Conservation (phyloP, 305 asterid genomes). For the Fraxinus ornus region DNA sequence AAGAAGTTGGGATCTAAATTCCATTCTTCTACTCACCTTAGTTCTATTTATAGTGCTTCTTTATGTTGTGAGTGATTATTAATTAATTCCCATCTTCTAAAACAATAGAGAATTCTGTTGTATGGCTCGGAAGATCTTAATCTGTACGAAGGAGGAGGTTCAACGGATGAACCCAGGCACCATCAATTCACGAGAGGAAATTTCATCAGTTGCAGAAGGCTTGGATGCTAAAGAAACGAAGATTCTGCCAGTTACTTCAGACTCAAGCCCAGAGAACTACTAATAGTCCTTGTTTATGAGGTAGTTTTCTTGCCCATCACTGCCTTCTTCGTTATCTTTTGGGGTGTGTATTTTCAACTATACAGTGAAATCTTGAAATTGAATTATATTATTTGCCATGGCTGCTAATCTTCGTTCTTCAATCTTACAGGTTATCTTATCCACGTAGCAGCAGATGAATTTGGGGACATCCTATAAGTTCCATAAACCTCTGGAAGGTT, state of each 20-base stretch:
- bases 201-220: conserved; percentile 60
- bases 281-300: conserved; percentile 15
- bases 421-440: not conserved
- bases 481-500: conserved; percentile 18
- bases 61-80: conserved; percentile 14
- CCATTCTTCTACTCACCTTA: not conserved
- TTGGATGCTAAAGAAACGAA: conserved; percentile 47
- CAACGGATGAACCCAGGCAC: conserved; percentile 76
- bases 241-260: conserved; percentile 30
- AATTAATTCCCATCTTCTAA: not conserved
- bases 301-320: conserved; percentile 11
- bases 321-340: not conserved
- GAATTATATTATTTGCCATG: not conserved
- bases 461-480: conserved; percentile 16
- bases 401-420: not conserved
- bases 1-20: not conserved
- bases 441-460: conserved; percentile 23
- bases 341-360: not conserved
- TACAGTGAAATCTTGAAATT: not conserved
- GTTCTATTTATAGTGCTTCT: not conserved
- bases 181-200: conserved; percentile 60
- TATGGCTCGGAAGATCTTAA: conserved; percentile 80
- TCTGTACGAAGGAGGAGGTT: conserved; percentile 82
- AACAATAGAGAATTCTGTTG: conserved; percentile 75
- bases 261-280: conserved; percentile 33